phyloP scores from a whole-genome alignment of 257 asterid genomes.

The Linaria vulgaris region DNA sequence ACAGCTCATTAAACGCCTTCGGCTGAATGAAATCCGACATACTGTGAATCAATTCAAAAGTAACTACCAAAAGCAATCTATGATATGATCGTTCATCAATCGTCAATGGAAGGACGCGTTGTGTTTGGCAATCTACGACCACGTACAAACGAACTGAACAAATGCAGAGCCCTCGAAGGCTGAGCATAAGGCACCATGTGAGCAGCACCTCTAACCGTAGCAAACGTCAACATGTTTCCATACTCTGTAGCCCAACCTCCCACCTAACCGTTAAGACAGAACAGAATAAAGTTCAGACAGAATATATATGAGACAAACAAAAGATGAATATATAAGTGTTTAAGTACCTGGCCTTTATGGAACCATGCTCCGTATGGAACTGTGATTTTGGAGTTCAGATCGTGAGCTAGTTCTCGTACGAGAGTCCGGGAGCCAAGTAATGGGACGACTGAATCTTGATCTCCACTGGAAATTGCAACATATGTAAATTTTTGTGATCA shows the following conservation, averaged over 20 bases:
- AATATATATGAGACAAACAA: not conserved
- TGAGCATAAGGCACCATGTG: slow-evolving; percentile 98
- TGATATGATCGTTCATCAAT: slow-evolving; percentile 23
- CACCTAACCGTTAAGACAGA: slow-evolving; percentile 38
- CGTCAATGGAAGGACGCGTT: slow-evolving; percentile 49
- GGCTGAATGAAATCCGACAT: slow-evolving; percentile 23
- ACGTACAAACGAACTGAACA: slow-evolving; percentile 65
- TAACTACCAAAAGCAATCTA: not conserved
- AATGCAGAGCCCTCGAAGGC: slow-evolving; percentile 89
- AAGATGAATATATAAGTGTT: not conserved
- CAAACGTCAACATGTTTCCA: slow-evolving; percentile 76
- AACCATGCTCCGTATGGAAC: slow-evolving; percentile 95
- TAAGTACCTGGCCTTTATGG: slow-evolving; percentile 76
- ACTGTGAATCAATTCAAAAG: slow-evolving; percentile 18
- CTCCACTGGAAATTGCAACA: slow-evolving; percentile 56
- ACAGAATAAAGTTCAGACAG: not conserved
- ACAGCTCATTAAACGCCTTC: slow-evolving; percentile 28
- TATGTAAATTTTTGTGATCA: not conserved
- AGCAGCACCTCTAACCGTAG: slow-evolving; percentile 94
- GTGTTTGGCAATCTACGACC: slow-evolving; percentile 72
- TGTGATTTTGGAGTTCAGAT: slow-evolving; percentile 58
- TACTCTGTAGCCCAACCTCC: slow-evolving; percentile 98
- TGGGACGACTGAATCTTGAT: slow-evolving; percentile 98
- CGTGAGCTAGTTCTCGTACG: slow-evolving; percentile 85
- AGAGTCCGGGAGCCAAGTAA: slow-evolving; percentile 89